Conservation (phyloP, 2,329 filamentous ascomycete genomes). For the Bipolaris zeicola region DNA sequence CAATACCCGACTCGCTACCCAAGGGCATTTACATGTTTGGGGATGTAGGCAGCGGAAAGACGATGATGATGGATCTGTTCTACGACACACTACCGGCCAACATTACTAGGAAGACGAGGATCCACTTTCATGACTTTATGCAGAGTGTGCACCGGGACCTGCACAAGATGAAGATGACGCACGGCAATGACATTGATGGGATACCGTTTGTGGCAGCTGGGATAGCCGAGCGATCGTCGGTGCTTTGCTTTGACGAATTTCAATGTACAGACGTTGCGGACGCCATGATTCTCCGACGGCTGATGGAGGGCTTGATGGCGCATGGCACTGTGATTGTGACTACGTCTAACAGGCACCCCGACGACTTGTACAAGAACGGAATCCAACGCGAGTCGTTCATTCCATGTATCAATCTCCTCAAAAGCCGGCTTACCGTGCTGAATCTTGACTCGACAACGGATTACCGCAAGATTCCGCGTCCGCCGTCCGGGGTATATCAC, state of each 20-base stretch:
- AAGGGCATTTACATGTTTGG: constrained; percentile 94
- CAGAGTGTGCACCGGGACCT: constrained; percentile 92
- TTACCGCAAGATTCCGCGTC: constrained; percentile 94
- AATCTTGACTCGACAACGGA: constrained; percentile 95
- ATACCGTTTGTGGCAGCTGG: constrained; percentile 94
- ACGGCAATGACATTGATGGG: constrained; percentile 88
- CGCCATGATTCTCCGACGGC: constrained; percentile 91
- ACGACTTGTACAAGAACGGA: constrained; percentile 97
- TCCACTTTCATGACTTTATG: constrained; percentile 99
- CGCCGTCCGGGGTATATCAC: constrained; percentile 92
- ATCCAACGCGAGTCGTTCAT: constrained; percentile 96
- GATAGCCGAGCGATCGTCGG: constrained; percentile 81
- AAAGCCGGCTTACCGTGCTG: constrained; percentile 81
- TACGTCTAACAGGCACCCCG: constrained; percentile 94
- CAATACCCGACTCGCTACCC: constrained; percentile 75
- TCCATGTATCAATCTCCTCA: constrained; percentile 91
- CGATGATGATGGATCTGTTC: constrained; percentile 99
- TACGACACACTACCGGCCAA: constrained; percentile 86
- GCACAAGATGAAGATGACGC: constrained; percentile 85
- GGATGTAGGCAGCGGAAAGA: constrained; percentile 96
- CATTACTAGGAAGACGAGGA: constrained; percentile 83
- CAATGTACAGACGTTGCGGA: constrained; percentile 98
- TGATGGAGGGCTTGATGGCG: constrained; percentile 90
- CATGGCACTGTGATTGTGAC: constrained; percentile 97
- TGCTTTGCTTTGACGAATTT: constrained; percentile 98